Percentiles rank a stretch among this genome's conserved stretches.
Conservation (phyloP, 2,329 filamentous ascomycete species). For the Aspergillus fumigatiaffinis region DNA sequence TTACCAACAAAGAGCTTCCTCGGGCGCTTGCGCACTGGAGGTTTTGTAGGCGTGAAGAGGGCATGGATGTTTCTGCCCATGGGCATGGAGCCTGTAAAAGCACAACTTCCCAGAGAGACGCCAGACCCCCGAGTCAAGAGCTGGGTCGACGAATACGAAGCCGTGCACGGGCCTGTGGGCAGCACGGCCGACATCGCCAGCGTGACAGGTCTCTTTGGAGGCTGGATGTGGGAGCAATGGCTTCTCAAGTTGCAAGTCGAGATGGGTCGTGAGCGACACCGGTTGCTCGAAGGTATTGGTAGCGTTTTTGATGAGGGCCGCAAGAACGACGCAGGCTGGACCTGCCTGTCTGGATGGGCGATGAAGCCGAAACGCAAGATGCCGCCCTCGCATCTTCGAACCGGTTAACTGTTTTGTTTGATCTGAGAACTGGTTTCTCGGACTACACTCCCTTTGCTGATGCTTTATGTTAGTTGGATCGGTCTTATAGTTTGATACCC, state of each 20-base stretch:
- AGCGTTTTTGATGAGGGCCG: conserved; percentile 58
- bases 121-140: conserved; percentile 35
- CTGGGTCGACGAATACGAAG: conserved; percentile 52
- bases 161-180: conserved; percentile 54
- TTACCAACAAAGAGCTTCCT: conserved; percentile 78
- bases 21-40: conserved; percentile 65
- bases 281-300: conserved; percentile 53
- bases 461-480: conserved; percentile 1
- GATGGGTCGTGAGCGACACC: conserved; percentile 63
- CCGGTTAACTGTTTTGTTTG: conserved; percentile 1
- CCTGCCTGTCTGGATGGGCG: conserved; percentile 57
- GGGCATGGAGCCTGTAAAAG: conserved; percentile 52
- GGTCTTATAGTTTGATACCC: conserved; percentile 10
- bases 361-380: conserved; percentile 44
- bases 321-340: conserved; percentile 56
- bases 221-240: conserved; percentile 96
- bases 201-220: conserved; percentile 76
- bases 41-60: conserved; percentile 76
- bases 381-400: not conserved
- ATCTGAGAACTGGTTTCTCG: not conserved
- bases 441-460: not conserved
- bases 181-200: conserved; percentile 69
- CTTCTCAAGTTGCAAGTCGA: conserved; percentile 82
- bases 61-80: conserved; percentile 89
- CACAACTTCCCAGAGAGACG: conserved; percentile 41